These are phyloP conservation scores for Urochloa ruziziensis DNA, from an alignment of 176 grass and related monocot species.

Conservation along the genomic window DNA sequence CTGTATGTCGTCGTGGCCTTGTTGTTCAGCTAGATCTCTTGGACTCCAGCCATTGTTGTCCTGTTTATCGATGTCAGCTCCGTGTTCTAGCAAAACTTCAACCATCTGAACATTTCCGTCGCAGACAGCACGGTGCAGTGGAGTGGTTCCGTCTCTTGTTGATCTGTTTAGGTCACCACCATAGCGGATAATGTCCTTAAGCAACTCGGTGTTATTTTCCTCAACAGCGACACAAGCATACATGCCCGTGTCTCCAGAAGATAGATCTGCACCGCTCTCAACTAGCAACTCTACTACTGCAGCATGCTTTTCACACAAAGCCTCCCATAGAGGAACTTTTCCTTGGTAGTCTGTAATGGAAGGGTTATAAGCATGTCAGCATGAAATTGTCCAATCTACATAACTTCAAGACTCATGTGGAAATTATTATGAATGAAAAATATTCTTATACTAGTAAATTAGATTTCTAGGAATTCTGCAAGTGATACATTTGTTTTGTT, in stretches of 20 bases:
- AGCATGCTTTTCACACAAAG: conserved; percentile 60
- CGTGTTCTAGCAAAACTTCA: conserved; percentile 58
- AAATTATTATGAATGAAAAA: neutral
- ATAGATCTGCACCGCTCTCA: conserved; percentile 58
- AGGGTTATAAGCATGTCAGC: conserved; percentile 13
- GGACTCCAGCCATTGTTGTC: conserved; percentile 64
- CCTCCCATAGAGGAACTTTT: conserved; percentile 87
- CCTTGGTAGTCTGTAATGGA: conserved; percentile 64
- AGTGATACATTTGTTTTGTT: neutral
- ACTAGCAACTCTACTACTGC: conserved; percentile 54
- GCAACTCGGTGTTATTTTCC: conserved; percentile 54
- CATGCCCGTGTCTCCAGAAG: conserved; percentile 51
- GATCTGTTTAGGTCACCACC: conserved; percentile 46
- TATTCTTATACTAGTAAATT: neutral
- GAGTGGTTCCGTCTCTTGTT: conserved; percentile 57
- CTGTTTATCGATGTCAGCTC: conserved; percentile 55
- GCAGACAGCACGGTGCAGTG: conserved; percentile 74
- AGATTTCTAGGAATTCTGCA: neutral
- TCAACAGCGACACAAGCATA: conserved; percentile 64
- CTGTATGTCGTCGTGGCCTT: conserved; percentile 76
- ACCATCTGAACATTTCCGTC: conserved; percentile 64
- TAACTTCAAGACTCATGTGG: neutral
- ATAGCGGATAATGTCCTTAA: conserved; percentile 57
- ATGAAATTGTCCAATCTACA: conserved; percentile 1
- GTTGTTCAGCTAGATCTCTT: conserved; percentile 74